Evolutionary conservation across 2,329 filamentous ascomycete species (phyloP).

Genomic region (Fusarium palustre): DNA sequence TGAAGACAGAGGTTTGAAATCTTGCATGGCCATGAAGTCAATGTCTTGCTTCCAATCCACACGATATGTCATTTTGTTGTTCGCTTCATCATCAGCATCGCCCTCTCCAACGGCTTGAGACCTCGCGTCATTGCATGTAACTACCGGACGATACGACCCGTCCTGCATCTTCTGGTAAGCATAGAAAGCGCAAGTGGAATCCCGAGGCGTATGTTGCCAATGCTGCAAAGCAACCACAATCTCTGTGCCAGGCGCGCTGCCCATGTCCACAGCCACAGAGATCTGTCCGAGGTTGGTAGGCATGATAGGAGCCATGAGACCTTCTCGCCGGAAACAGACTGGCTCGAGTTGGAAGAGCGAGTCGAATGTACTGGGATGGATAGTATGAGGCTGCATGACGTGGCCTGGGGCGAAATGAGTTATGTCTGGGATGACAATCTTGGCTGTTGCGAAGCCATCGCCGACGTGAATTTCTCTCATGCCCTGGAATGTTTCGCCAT

Average conservation of each 20-base stretch:
- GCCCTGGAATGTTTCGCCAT: slow-evolving; percentile 10
- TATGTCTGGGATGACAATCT: slow-evolving; percentile 12
- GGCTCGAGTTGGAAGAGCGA: slow-evolving; percentile 8
- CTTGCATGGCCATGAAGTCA: not conserved
- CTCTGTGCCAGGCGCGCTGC: not conserved
- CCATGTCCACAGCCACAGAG: slow-evolving; percentile 5
- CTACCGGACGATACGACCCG: not conserved
- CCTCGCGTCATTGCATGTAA: not conserved
- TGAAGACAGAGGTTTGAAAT: not conserved
- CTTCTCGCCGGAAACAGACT: not conserved
- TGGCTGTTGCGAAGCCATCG: slow-evolving; percentile 6
- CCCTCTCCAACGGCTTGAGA: not conserved
- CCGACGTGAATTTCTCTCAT: slow-evolving; percentile 8
- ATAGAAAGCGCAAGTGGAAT: not conserved
- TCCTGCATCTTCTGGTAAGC: slow-evolving; percentile 4
- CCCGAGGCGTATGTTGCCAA: slow-evolving; percentile 3
- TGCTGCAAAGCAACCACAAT: slow-evolving; percentile 1
- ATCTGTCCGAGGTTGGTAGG: not conserved
- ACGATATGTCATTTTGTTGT: slow-evolving; percentile 1
- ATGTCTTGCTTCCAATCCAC: slow-evolving; percentile 6
- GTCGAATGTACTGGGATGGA: slow-evolving; percentile 20
- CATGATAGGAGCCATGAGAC: not conserved
- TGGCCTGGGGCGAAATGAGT: not conserved
- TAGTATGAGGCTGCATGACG: slow-evolving; percentile 14
- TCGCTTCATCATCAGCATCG: not conserved